These are phyloP conservation scores for Leccinellum albellum DNA, from an alignment of 768 basidiomycete genomes.

Conservation along the genomic window DNA sequence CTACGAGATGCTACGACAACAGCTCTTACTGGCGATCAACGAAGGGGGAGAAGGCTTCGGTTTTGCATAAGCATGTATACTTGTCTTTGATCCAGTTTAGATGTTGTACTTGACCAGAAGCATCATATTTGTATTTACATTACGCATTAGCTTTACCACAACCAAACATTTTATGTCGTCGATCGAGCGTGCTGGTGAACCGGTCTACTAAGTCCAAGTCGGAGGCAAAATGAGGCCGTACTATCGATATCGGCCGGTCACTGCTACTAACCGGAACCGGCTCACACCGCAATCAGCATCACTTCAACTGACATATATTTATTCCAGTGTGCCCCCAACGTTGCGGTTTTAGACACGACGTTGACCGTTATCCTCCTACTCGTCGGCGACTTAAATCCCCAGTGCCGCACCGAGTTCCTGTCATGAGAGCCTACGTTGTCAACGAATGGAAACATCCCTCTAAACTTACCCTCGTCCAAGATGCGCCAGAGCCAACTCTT, in stretches of 20 bases:
- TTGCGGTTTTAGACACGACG: background rate
- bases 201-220: background rate
- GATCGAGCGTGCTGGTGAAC: background rate
- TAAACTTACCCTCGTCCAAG: slow-evolving; percentile 47
- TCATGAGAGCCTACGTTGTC: slow-evolving; percentile 79
- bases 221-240: background rate
- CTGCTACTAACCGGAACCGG: slow-evolving; percentile 4
- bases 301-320: background rate
- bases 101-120: slow-evolving; percentile 19
- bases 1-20: slow-evolving; percentile 93
- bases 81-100: slow-evolving; percentile 9
- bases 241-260: background rate
- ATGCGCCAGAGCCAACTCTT: slow-evolving; percentile 56
- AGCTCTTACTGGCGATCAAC: slow-evolving; percentile 86
- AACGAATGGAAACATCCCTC: slow-evolving; percentile 67
- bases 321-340: background rate
- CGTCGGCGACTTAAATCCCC: background rate
- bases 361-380: background rate
- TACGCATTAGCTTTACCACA: slow-evolving; percentile 17
- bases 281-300: background rate
- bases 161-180: background rate
- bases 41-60: slow-evolving; percentile 97
- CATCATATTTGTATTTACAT: slow-evolving; percentile 35
- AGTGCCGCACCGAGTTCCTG: background rate
- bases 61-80: slow-evolving; percentile 47